These are phyloP conservation scores for Stephanodiscus minutulus DNA, from an alignment of 108 stramenopile species.

Conservation along the genomic window DNA sequence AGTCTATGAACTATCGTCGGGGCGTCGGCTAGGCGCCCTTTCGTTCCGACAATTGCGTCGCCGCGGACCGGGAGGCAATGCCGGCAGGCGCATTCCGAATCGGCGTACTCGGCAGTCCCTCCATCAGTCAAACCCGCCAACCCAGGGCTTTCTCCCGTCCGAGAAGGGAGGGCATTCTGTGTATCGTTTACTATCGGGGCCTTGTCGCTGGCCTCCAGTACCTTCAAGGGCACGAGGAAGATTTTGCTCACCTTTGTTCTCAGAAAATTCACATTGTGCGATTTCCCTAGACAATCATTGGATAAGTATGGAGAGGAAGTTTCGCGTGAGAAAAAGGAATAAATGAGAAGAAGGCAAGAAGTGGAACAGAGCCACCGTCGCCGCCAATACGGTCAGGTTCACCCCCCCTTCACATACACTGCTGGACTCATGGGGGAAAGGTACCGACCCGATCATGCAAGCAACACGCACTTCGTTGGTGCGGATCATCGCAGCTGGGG, in stretches of 20 bases:
- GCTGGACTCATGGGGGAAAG: too few species aligned
- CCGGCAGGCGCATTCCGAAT: slow-evolving; percentile 73
- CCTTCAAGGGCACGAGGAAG: slow-evolving; percentile 68
- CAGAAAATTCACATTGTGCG: slow-evolving; percentile 63
- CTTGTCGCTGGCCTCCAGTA: slow-evolving; percentile 56
- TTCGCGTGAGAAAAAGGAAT: not conserved
- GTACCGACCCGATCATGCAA: not conserved
- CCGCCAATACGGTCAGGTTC: not conserved
- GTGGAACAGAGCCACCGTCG: not conserved
- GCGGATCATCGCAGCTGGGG: slow-evolving; percentile 7
- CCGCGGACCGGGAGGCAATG: slow-evolving; percentile 78
- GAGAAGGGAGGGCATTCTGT: slow-evolving; percentile 13
- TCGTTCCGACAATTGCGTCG: slow-evolving; percentile 83
- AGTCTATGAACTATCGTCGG: slow-evolving; percentile 70
- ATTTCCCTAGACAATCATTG: slow-evolving; percentile 45
- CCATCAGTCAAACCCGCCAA: slow-evolving; percentile 24
- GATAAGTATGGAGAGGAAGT: not conserved
- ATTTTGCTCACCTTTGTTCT: slow-evolving; percentile 71
- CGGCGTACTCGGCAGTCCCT: slow-evolving; percentile 59
- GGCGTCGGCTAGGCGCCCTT: slow-evolving; percentile 34
- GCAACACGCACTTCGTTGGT: not conserved
- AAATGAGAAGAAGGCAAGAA: not conserved
- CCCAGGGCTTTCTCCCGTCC: slow-evolving; percentile 2
- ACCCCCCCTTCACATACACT: too few species aligned
- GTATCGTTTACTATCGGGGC: slow-evolving; percentile 35